Evolutionary conservation across 164 flowering plant species (phyloP).

Genomic region (Malania oleifera): DNA sequence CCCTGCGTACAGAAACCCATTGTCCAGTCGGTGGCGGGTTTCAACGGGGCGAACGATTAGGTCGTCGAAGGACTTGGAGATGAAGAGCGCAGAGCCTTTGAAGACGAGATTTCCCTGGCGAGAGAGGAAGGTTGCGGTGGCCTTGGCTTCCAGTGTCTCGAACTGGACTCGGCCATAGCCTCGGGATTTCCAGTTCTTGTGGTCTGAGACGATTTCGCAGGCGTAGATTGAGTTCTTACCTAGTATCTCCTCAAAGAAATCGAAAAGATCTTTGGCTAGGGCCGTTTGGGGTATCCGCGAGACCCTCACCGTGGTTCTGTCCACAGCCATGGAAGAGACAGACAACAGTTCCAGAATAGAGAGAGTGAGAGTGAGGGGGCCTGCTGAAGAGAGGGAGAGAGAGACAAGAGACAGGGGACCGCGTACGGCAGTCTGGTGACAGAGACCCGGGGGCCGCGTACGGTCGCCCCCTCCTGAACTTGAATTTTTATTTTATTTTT

Average conservation of each 20-base stretch:
- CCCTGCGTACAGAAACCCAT: constrained; percentile 56
- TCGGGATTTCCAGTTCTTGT: constrained; percentile 74
- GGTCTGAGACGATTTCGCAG: constrained; percentile 58
- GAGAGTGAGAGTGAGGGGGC: too few relatives aligned
- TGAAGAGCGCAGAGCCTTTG: constrained; percentile 27
- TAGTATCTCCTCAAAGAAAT: constrained; percentile 50
- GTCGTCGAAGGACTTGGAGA: constrained; percentile 51
- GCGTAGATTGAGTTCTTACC: constrained; percentile 67
- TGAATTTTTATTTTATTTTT: too few relatives aligned
- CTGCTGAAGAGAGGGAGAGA: too few relatives aligned
- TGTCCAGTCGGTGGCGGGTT: constrained; percentile 28
- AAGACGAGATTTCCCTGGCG: constrained; percentile 38
- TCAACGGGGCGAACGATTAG: constrained; percentile 51
- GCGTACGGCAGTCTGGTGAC: too few relatives aligned
- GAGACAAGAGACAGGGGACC: too few relatives aligned
- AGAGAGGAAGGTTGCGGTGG: constrained; percentile 35
- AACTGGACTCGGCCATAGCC: constrained; percentile 84
- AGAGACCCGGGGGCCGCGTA: too few relatives aligned
- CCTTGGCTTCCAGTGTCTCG: constrained; percentile 36
- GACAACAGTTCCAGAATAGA: too few relatives aligned
- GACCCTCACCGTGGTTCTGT: constrained; percentile 44
- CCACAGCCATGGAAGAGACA: constrained; percentile 27
- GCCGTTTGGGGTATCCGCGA: constrained; percentile 54
- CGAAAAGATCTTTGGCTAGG: constrained; percentile 50
- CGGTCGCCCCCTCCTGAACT: too few relatives aligned